These are phyloP conservation scores for Diplodia scrobiculata DNA, from an alignment of 2,329 filamentous ascomycete species.

Conservation along the genomic window DNA sequence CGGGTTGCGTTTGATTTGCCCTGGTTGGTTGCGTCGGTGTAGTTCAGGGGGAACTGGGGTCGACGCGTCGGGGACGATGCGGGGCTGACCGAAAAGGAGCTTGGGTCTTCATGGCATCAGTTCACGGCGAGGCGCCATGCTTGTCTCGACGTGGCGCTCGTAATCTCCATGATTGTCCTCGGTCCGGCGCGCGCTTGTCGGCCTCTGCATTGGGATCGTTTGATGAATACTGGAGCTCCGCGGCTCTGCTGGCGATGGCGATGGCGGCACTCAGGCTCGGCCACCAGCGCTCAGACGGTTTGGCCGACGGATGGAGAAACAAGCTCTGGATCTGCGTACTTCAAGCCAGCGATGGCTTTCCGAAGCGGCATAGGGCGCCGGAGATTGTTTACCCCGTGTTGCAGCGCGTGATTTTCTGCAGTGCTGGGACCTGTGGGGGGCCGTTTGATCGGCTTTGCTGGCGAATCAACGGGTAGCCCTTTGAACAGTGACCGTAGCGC, in stretches of 20 bases:
- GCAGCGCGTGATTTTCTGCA: constrained; percentile 9
- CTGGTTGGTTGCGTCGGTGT: neutral
- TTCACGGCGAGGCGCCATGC: neutral
- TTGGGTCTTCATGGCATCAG: constrained; percentile 17
- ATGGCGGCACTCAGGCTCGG: too few relatives aligned
- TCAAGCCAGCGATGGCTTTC: neutral
- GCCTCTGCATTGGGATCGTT: neutral
- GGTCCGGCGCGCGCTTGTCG: neutral
- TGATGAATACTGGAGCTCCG: neutral
- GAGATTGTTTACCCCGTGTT: constrained; percentile 12
- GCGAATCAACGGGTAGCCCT: constrained; percentile 2
- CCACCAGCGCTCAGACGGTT: neutral
- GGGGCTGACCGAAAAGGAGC: neutral
- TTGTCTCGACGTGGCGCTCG: neutral
- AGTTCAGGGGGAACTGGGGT: neutral
- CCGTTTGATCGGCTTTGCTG: constrained; percentile 5
- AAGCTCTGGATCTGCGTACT: constrained; percentile 11
- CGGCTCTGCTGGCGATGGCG: neutral
- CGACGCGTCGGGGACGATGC: constrained; percentile 10
- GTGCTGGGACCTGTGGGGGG: neutral
- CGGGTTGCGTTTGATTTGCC: neutral
- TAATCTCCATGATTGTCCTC: neutral
- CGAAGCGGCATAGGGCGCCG: neutral
- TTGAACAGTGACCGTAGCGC: neutral
- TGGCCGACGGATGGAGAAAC: neutral